A percentile compares a stretch with the other conserved stretches of the same genome.
phyloP scores from a whole-genome alignment of 192 early-diverging fungal genomes.

The Umbelopsis vinacea region DNA sequence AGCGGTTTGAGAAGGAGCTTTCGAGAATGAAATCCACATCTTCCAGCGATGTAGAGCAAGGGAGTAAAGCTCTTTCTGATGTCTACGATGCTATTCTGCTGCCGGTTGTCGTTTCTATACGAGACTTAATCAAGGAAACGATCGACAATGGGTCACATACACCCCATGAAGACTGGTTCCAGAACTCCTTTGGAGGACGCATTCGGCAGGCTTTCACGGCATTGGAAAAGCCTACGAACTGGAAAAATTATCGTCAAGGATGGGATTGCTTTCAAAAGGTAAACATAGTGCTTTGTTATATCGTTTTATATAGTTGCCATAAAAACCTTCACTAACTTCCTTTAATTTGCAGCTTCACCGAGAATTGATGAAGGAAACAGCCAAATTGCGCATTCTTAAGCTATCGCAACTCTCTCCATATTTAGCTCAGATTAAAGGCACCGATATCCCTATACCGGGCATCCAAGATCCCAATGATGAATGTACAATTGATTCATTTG shows the following conservation, averaged over 20 bases:
- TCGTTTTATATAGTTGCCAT: too few relatives aligned
- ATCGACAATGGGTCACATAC: constrained; percentile 40
- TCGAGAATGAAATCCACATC: constrained; percentile 51
- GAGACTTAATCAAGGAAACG: constrained; percentile 56
- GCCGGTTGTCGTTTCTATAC: constrained; percentile 60
- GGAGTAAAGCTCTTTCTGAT: constrained; percentile 49
- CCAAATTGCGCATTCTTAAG: constrained; percentile 57
- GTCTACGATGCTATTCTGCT: constrained; percentile 60
- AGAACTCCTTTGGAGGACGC: constrained; percentile 50
- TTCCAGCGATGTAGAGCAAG: constrained; percentile 42
- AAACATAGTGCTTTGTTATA: not conserved
- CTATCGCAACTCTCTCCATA: constrained; percentile 64
- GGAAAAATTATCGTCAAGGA: constrained; percentile 48
- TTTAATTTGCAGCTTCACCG: constrained; percentile 51
- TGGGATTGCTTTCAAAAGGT: constrained; percentile 68
- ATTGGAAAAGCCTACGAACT: constrained; percentile 51
- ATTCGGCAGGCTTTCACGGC: constrained; percentile 58
- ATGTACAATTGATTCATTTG: constrained; percentile 58
- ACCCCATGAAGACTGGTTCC: constrained; percentile 74
- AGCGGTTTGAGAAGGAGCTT: constrained; percentile 61
- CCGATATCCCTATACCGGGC: constrained; percentile 58
- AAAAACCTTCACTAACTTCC: not conserved
- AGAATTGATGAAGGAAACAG: constrained; percentile 59
- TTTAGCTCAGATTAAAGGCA: constrained; percentile 49
- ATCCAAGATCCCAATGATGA: constrained; percentile 24